Percentiles rank a stretch among this genome's conserved stretches.
Evolutionary conservation across 2,329 filamentous ascomycete genomes (phyloP).

Genomic region (Neofusicoccum parvum): DNA sequence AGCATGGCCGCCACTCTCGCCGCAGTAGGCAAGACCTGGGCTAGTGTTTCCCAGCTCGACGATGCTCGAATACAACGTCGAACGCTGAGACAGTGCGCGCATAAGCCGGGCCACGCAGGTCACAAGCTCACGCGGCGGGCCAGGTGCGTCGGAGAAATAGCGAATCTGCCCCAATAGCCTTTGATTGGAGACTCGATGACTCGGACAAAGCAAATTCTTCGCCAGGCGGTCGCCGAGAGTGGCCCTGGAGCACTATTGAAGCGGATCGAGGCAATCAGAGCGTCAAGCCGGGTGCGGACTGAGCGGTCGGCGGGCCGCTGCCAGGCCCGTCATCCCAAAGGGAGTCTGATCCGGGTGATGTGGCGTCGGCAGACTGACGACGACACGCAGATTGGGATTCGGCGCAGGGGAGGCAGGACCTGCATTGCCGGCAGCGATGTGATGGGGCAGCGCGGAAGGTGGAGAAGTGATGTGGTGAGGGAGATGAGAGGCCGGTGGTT

Average conservation of each 20-base stretch:
- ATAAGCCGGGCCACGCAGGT: neutral
- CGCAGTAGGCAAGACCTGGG: neutral
- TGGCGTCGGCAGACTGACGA: conserved; percentile 17
- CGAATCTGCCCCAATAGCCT: neutral
- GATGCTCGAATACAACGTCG: neutral
- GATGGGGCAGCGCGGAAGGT: conserved; percentile 17
- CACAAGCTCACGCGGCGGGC: neutral
- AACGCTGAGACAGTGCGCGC: neutral
- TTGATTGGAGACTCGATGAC: neutral
- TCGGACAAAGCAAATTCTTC: conserved; percentile 4
- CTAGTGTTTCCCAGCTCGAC: neutral
- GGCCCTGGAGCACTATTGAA: neutral
- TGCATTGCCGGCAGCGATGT: conserved; percentile 13
- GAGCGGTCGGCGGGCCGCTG: neutral
- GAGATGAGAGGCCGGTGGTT: conserved; percentile 6
- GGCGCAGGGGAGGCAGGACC: conserved; percentile 7
- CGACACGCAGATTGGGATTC: neutral
- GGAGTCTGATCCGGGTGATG: neutral
- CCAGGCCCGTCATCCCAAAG: neutral
- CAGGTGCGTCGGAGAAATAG: neutral
- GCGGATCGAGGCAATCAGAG: conserved; percentile 5
- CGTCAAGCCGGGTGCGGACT: neutral
- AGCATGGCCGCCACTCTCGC: neutral
- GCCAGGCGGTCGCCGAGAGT: neutral
- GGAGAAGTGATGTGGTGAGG: conserved; percentile 4